Conservation (phyloP, 1,284 basidiomycete genomes). For the Sanguinoderma infundibulare region DNA sequence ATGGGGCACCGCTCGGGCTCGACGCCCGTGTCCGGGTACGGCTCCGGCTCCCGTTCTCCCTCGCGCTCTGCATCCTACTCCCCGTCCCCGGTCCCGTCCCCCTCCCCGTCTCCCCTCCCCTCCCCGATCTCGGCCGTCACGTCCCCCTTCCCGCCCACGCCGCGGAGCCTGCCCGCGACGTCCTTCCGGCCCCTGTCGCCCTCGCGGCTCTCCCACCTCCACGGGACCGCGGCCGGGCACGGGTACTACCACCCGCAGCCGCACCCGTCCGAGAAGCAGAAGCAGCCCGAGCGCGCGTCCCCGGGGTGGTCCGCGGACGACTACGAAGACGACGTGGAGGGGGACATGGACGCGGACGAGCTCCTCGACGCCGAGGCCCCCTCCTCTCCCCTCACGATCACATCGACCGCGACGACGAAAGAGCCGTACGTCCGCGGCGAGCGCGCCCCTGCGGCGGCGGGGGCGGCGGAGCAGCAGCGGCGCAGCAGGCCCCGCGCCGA, state of each 20-base stretch:
- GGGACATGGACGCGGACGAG: background rate
- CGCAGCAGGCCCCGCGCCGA: constrained; percentile 5
- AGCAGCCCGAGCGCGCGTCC: background rate
- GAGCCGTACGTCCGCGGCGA: constrained; percentile 23
- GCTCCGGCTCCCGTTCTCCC: constrained; percentile 9
- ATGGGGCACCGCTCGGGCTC: constrained; percentile 4
- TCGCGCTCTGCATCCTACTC: constrained; percentile 15
- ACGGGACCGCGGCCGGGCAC: background rate
- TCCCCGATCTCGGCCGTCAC: constrained; percentile 23
- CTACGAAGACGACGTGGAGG: background rate
- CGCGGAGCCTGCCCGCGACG: constrained; percentile 20
- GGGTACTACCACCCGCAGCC: constrained; percentile 11
- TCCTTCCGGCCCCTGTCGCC: constrained; percentile 18
- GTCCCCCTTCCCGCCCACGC: constrained; percentile 25
- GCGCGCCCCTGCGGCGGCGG: constrained; percentile 5
- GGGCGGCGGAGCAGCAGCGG: background rate
- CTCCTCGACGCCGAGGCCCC: constrained; percentile 2
- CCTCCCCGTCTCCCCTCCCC: constrained; percentile 19
- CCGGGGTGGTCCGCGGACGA: constrained; percentile 3
- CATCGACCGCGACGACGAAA: background rate
- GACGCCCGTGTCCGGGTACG: constrained; percentile 5
- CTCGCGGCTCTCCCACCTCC: constrained; percentile 7
- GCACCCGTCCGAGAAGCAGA: background rate
- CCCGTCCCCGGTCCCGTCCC: constrained; percentile 10
- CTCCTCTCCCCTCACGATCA: background rate